A percentile compares a stretch with the other conserved stretches of the same genome.
These are phyloP conservation scores for Daedalea quercina DNA, from an alignment of 768 basidiomycete species.

Conservation along the genomic window DNA sequence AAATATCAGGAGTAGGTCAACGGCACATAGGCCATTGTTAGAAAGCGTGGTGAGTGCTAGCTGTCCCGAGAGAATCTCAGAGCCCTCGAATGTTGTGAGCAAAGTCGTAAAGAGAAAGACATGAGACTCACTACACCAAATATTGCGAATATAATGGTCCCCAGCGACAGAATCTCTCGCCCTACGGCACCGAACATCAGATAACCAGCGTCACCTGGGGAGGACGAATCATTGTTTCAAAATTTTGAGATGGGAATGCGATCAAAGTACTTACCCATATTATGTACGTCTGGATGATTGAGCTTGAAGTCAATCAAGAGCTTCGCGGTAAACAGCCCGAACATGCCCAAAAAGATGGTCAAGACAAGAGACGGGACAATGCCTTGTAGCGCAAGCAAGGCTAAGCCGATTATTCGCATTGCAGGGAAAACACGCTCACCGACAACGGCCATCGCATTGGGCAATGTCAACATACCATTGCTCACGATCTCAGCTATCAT, in stretches of 20 bases:
- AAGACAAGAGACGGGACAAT: constrained; percentile 46
- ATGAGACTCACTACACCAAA: constrained; percentile 20
- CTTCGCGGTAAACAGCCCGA: constrained; percentile 46
- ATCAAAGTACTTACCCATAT: constrained; percentile 32
- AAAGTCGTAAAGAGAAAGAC: neutral
- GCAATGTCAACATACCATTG: constrained; percentile 50
- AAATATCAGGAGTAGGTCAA: constrained; percentile 40
- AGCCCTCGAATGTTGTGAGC: constrained; percentile 28
- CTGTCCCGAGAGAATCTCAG: constrained; percentile 44
- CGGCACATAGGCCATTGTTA: constrained; percentile 40
- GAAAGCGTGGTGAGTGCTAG: constrained; percentile 44
- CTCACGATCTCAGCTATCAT: constrained; percentile 56
- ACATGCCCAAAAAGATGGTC: constrained; percentile 45
- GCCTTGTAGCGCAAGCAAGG: constrained; percentile 23
- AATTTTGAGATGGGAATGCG: neutral
- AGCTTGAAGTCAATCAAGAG: constrained; percentile 51
- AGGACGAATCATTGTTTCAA: neutral
- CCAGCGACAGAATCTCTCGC: constrained; percentile 37
- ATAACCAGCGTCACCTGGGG: constrained; percentile 42
- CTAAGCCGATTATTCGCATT: too few species aligned
- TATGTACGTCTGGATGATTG: constrained; percentile 48
- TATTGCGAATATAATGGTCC: constrained; percentile 47
- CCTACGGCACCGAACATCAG: constrained; percentile 41
- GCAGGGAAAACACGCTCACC: constrained; percentile 24
- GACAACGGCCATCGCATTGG: constrained; percentile 43